Conservation (phyloP, 108 stramenopile species). For the Stephanodiscus minutulus region DNA sequence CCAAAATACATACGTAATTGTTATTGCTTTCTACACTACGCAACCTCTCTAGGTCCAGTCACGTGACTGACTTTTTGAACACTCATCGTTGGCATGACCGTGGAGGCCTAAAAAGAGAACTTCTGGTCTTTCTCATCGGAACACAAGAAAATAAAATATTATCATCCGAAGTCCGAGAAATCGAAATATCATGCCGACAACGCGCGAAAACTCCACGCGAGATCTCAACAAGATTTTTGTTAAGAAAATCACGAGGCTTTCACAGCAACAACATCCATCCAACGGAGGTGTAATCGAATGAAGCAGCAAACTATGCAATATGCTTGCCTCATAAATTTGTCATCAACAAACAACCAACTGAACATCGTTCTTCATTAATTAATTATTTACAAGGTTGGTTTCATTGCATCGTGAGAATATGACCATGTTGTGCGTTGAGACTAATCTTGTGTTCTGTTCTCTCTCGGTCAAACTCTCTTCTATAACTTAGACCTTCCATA, state of each 20-base stretch:
- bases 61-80: too few species aligned
- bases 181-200: too few species aligned
- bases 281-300: too few species aligned
- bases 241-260: not conserved
- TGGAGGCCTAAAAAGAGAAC: too few species aligned
- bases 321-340: not conserved
- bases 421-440: not conserved
- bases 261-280: too few species aligned
- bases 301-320: not conserved
- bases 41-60: too few species aligned
- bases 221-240: not conserved
- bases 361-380: not conserved
- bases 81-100: too few species aligned
- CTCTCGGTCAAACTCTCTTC: not conserved
- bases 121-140: too few species aligned
- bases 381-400: not conserved
- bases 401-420: not conserved
- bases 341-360: not conserved
- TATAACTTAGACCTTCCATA: constrained; percentile 4
- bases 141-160: too few species aligned
- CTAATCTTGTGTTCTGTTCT: not conserved
- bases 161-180: too few species aligned
- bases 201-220: not conserved
- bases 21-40: too few species aligned
- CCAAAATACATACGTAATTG: too few species aligned